A percentile compares a stretch with the other conserved stretches of the same genome.
phyloP scores from a whole-genome alignment of 108 stramenopile species.

The Cyclostephanos invisitatus region DNA sequence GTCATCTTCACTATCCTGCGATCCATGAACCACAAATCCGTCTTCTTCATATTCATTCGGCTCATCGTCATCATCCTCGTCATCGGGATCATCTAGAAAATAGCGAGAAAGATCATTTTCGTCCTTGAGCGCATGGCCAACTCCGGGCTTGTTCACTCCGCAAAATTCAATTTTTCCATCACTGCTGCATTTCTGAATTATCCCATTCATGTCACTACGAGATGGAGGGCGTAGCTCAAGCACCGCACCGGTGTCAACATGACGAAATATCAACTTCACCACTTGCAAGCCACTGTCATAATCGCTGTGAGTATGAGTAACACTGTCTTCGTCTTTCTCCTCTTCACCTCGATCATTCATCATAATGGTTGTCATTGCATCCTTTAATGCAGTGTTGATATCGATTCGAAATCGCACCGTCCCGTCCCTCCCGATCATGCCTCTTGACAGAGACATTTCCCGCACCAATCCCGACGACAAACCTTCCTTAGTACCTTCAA shows the following conservation, averaged over 20 bases:
- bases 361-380: too few relatives aligned
- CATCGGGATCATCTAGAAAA: slow-evolving; percentile 32
- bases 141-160: not conserved
- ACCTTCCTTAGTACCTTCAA: not conserved
- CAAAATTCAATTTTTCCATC: slow-evolving; percentile 32
- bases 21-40: slow-evolving; percentile 53
- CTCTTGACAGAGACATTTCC: slow-evolving; percentile 35
- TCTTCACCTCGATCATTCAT: too few relatives aligned
- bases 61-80: slow-evolving; percentile 42
- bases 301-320: not conserved
- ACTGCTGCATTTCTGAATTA: slow-evolving; percentile 3
- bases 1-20: slow-evolving; percentile 22
- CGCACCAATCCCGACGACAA: slow-evolving; percentile 23
- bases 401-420: slow-evolving; percentile 46
- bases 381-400: slow-evolving; percentile 12
- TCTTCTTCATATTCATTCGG: slow-evolving; percentile 62
- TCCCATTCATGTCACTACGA: slow-evolving; percentile 1
- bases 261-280: slow-evolving; percentile 49
- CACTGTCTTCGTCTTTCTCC: slow-evolving; percentile 8
- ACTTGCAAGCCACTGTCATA: not conserved
- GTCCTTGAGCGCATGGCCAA: slow-evolving; percentile 9
- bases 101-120: slow-evolving; percentile 22
- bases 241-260: slow-evolving; percentile 54
- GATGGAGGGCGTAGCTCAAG: slow-evolving; percentile 55
- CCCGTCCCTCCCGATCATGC: slow-evolving; percentile 42